Evolutionary conservation across 768 basidiomycete genomes (phyloP), one percentile per base, ranked within the genome.

Genomic region (Hygrocybe punicea): DNA sequence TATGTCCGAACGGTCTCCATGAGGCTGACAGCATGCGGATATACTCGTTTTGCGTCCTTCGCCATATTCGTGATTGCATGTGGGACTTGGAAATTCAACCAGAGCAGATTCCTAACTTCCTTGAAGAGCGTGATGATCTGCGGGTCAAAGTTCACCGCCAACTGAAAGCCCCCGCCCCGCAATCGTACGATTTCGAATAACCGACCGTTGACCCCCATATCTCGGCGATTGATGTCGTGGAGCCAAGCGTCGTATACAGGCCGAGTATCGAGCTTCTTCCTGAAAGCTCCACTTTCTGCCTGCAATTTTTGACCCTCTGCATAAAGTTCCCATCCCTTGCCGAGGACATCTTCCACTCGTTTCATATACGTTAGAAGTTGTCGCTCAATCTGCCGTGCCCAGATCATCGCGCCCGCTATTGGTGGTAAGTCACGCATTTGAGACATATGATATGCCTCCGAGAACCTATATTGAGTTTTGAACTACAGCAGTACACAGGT

Each of bases 1-100:
- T 99, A 98, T 25, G 93, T 98, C 69, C 95, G 78, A n/a, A 98
- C 93, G 0, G 94, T 96, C 78, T 99, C 97, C 96, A 98, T 98
- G 71, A 93, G 72, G 66, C 91, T 93, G 62, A 98, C 96, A 2
- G 97, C 97, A 76, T 98, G 94, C 0, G 95, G 95, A 69, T 99
- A 99, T 58, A 98, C 95, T 63, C 93, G 78, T 78, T 97, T 98
- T 58, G 97, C 97, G 63, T 99, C 96, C 77, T 98, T 99, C 35
- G 97, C 97, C 84, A 97, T 89, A 69, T 95, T 97, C 64, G 87
- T 88, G 60, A 91, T 93, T 52, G 89, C 85, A 75, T 98, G 93
- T 21, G 94, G 96, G 2, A 98, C 94, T 67, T 89, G 87, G 75
- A 96, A 98, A 59, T 90, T 90, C 60, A 98, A 80, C 96, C 96